A percentile compares a stretch with the other conserved stretches of the same genome.
These are phyloP conservation scores for Aureobasidium pullulans DNA, from an alignment of 2,329 filamentous ascomycete species.

Conservation along the genomic window DNA sequence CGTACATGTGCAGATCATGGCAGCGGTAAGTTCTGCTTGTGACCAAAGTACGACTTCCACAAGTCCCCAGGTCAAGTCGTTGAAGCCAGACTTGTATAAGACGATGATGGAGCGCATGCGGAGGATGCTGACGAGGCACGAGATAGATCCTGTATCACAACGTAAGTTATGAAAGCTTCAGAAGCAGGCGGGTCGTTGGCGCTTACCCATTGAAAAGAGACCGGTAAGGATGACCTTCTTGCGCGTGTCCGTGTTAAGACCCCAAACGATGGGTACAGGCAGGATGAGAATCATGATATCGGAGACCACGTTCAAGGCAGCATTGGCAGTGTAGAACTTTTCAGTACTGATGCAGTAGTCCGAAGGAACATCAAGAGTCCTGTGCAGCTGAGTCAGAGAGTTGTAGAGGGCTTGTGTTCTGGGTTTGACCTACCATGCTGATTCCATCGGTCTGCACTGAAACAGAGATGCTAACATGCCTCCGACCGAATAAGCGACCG, in stretches of 20 bases:
- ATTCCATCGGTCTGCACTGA: slow-evolving; percentile 8
- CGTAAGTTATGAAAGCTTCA: background rate
- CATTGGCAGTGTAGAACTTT: slow-evolving; percentile 11
- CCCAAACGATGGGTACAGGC: slow-evolving; percentile 48
- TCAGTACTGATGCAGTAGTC: slow-evolving; percentile 6
- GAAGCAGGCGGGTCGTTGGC: background rate
- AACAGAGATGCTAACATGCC: background rate
- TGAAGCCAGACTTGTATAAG: background rate
- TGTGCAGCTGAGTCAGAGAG: no score
- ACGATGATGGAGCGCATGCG: slow-evolving; percentile 11
- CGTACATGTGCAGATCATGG: slow-evolving; percentile 10
- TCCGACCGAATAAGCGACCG: slow-evolving; percentile 7
- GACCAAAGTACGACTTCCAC: slow-evolving; percentile 7
- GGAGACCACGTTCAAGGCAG: background rate
- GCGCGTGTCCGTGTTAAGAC: slow-evolving; percentile 42
- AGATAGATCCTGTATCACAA: background rate
- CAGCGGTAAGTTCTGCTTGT: slow-evolving; percentile 2
- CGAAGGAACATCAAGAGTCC: background rate
- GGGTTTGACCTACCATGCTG: background rate
- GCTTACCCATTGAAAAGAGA: slow-evolving; percentile 41
- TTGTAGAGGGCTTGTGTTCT: no score
- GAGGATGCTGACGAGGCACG: slow-evolving; percentile 11
- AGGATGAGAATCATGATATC: slow-evolving; percentile 54
- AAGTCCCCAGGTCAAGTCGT: slow-evolving; percentile 8
- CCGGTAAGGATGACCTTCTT: slow-evolving; percentile 47